Conservation (phyloP, 768 basidiomycete species). For the Vararia minispora region DNA sequence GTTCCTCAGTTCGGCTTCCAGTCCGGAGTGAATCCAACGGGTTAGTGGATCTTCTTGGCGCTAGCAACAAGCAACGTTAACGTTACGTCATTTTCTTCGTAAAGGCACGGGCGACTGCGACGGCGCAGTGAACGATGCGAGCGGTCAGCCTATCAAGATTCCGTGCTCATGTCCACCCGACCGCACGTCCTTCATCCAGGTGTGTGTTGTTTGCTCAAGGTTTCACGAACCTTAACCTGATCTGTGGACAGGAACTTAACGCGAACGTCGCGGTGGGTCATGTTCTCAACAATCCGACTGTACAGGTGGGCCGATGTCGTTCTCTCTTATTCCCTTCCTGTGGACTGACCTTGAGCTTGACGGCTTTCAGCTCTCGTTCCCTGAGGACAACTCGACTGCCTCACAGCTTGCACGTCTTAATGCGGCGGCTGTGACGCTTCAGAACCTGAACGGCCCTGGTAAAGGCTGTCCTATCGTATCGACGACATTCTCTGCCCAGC, state of each 20-base stretch:
- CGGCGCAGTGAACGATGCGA: conserved; percentile 22
- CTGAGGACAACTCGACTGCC: conserved; percentile 27
- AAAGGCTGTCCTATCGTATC: conserved; percentile 53
- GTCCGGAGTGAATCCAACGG: conserved; percentile 13
- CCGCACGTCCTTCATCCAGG: conserved; percentile 21
- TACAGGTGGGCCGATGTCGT: no score
- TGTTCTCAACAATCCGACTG: conserved; percentile 6
- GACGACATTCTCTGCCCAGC: conserved; percentile 41
- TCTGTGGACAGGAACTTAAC: conserved; percentile 8
- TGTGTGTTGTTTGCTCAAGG: no score
- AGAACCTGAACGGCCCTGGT: conserved; percentile 61
- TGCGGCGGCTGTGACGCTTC: conserved; percentile 51
- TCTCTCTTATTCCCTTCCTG: no score
- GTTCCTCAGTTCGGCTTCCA: conserved; percentile 16
- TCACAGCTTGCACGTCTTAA: conserved; percentile 36
- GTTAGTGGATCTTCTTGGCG: conserved; percentile 4
- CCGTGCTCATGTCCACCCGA: conserved; percentile 30
- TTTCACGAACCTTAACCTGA: no score
- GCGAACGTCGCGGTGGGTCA: conserved; percentile 8
- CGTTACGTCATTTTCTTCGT: neutral
- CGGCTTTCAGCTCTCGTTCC: conserved; percentile 36
- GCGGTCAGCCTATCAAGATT: conserved; percentile 25
- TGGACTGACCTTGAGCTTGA: no score
- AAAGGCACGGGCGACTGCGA: conserved; percentile 25
- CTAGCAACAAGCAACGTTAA: no score